These are phyloP conservation scores for Corchorus olitorius DNA, from an alignment of 345 rosid species.

Conservation along the genomic window DNA sequence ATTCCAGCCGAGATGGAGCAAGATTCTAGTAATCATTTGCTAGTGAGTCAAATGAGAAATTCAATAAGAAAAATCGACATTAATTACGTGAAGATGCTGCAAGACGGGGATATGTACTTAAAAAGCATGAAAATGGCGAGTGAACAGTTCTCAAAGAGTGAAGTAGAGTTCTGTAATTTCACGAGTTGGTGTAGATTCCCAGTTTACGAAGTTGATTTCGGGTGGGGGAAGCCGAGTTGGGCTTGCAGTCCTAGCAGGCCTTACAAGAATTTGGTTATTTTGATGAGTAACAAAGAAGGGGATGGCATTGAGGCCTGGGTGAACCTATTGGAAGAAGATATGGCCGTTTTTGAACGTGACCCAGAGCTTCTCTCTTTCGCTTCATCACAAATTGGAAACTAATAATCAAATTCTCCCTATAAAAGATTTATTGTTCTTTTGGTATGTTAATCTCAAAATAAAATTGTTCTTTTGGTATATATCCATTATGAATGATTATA, in stretches of 20 bases:
- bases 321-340: constrained; percentile 30
- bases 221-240: not conserved
- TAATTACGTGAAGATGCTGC: not conserved
- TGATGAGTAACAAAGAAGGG: constrained; percentile 21
- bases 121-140: not conserved
- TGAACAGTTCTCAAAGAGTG: not conserved
- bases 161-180: not conserved
- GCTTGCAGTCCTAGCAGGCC: not conserved
- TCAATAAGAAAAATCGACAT: not conserved
- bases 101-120: not conserved
- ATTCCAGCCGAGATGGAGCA: not conserved
- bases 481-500: no score
- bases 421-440: no score
- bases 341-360: constrained; percentile 27
- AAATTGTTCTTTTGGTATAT: no score
- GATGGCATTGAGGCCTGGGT: constrained; percentile 41
- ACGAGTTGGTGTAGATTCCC: not conserved
- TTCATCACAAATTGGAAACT: not conserved
- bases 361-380: constrained; percentile 18
- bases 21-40: not conserved
- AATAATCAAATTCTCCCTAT: not conserved
- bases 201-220: not conserved
- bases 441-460: no score
- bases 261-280: constrained; percentile 25
- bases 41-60: not conserved